Evolutionary conservation across 768 basidiomycete species (phyloP).

Genomic region (Mycena indigotica): DNA sequence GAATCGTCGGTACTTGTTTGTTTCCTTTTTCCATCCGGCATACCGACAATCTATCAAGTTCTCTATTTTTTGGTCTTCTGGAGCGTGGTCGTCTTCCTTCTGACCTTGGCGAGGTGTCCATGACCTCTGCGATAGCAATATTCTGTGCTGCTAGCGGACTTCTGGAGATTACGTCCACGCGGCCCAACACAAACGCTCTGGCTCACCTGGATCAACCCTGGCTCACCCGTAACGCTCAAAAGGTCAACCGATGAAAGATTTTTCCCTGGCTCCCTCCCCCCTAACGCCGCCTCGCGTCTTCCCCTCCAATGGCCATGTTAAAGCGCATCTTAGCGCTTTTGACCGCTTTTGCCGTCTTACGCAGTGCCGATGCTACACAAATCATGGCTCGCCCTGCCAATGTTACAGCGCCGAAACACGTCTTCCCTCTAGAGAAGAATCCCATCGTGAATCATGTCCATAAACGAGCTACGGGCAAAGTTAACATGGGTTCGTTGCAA

Average conservation of each 20-base stretch:
- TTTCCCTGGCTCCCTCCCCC: slow-evolving; percentile 6
- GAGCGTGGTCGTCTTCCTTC: background rate
- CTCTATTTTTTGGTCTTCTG: background rate
- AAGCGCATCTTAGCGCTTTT: slow-evolving; percentile 14
- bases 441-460: slow-evolving; percentile 44
- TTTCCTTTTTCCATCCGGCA: background rate
- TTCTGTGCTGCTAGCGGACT: background rate
- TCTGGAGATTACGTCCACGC: background rate
- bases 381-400: slow-evolving; percentile 54
- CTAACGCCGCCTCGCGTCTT: slow-evolving; percentile 3
- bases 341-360: slow-evolving; percentile 9
- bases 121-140: background rate
- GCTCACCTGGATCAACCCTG: background rate
- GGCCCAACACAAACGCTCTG: background rate
- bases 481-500: slow-evolving; percentile 29
- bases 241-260: background rate
- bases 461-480: slow-evolving; percentile 42
- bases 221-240: slow-evolving; percentile 3
- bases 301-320: slow-evolving; percentile 9
- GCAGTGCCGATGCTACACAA: slow-evolving; percentile 44
- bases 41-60: background rate
- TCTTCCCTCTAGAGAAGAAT: slow-evolving; percentile 34
- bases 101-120: background rate
- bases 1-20: background rate
- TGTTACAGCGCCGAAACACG: slow-evolving; percentile 44